A percentile compares a stretch with the other conserved stretches of the same genome.
Evolutionary conservation across 805 yeast genomes (phyloP).

Genomic region (Starmera amethionina): DNA sequence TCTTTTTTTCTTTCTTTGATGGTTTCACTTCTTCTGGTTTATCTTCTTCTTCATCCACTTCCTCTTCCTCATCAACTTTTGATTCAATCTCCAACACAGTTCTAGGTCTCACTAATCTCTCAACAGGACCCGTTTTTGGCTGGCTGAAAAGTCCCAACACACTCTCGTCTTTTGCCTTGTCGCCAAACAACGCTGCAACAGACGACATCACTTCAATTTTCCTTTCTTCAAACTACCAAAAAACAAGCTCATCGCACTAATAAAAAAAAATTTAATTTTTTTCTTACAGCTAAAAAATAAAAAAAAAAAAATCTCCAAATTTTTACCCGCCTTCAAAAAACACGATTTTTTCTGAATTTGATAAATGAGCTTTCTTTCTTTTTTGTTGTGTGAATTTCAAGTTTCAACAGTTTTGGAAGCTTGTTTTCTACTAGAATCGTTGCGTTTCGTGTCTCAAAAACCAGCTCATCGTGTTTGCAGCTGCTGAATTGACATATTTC

Average conservation of each 20-base stretch:
- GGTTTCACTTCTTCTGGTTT: slow-evolving; percentile 18
- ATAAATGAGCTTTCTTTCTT: too few species aligned
- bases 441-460: too few species aligned
- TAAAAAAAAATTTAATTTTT: too few species aligned
- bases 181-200: slow-evolving; percentile 23
- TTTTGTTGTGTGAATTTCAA: too few species aligned
- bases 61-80: slow-evolving; percentile 13
- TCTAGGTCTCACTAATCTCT: slow-evolving; percentile 24
- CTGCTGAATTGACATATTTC: too few species aligned
- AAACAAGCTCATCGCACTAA: background rate
- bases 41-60: slow-evolving; percentile 9
- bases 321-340: too few species aligned
- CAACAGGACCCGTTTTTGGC: slow-evolving; percentile 38
- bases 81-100: slow-evolving; percentile 20
- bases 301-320: too few species aligned
- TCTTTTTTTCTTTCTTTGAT: slow-evolving; percentile 16
- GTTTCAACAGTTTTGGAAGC: too few species aligned
- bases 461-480: too few species aligned
- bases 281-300: too few species aligned
- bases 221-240: background rate
- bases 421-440: too few species aligned
- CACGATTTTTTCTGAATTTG: too few species aligned
- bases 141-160: slow-evolving; percentile 26
- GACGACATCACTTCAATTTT: slow-evolving; percentile 17
- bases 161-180: slow-evolving; percentile 21